These are phyloP conservation scores for Wickerhamiella pararugosa DNA, from an alignment of 1,139 yeast species.

Conservation along the genomic window DNA sequence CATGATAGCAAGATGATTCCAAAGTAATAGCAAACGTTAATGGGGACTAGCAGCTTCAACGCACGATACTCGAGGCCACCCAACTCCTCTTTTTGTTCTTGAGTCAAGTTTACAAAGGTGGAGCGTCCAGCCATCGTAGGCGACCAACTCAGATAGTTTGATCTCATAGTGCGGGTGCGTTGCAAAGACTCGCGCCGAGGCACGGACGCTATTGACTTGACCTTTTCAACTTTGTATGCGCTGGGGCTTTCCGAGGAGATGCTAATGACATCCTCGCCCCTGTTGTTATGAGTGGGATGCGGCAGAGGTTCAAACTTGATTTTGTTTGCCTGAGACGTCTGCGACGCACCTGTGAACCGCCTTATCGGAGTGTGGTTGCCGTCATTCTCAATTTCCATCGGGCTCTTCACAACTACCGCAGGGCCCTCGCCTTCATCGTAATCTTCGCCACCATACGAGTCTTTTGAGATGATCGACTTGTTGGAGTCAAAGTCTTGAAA, in stretches of 20 bases:
- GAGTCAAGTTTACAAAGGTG: constrained; percentile 67
- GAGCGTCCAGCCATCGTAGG: constrained; percentile 96
- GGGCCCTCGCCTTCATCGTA: constrained; percentile 48
- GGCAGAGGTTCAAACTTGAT: too few species aligned
- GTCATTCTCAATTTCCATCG: constrained; percentile 40
- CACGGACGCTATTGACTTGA: too few species aligned
- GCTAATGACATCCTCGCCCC: too few species aligned
- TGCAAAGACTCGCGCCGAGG: constrained; percentile 9
- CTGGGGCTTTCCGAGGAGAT: too few species aligned
- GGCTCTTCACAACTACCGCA: constrained; percentile 65
- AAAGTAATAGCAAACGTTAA: constrained; percentile 51
- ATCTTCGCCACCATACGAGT: constrained; percentile 6
- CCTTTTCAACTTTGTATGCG: too few species aligned
- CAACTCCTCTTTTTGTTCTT: constrained; percentile 76
- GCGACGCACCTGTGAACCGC: too few species aligned
- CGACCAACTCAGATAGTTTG: constrained; percentile 64
- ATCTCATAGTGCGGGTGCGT: constrained; percentile 20
- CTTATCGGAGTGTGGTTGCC: constrained; percentile 14
- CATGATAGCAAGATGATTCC: constrained; percentile 58
- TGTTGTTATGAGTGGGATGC: too few species aligned
- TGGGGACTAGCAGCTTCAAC: constrained; percentile 53
- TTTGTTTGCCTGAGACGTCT: too few species aligned
- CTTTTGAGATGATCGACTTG: too few species aligned
- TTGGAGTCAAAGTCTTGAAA: background rate
- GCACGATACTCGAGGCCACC: constrained; percentile 98